These are phyloP conservation scores for Alternaria novae-zelandiae DNA, from an alignment of 2,329 filamentous ascomycete species.

Conservation along the genomic window DNA sequence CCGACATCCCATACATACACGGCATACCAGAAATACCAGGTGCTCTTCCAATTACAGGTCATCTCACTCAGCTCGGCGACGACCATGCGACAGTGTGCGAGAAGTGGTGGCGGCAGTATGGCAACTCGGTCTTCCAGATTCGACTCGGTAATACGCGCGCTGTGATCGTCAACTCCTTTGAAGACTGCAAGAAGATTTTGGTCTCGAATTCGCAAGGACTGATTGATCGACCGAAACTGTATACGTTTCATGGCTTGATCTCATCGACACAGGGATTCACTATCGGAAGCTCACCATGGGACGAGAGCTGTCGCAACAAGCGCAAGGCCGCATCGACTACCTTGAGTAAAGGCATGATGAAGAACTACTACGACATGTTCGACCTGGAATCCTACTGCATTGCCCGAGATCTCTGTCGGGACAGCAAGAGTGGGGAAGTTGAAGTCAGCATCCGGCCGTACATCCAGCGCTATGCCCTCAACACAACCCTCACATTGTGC, in stretches of 20 bases:
- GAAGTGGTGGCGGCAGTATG: constrained; percentile 58
- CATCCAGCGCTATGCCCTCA: constrained; percentile 61
- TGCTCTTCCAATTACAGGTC: constrained; percentile 58
- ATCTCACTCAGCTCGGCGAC: constrained; percentile 59
- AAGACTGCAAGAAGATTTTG: constrained; percentile 59
- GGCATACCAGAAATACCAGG: constrained; percentile 59
- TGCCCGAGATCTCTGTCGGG: constrained; percentile 54
- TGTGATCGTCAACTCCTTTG: constrained; percentile 61
- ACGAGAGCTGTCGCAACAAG: constrained; percentile 61
- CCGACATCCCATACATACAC: constrained; percentile 58
- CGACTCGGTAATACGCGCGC: constrained; percentile 60
- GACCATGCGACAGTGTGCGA: constrained; percentile 62
- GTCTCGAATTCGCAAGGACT: constrained; percentile 58
- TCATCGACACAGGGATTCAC: constrained; percentile 59
- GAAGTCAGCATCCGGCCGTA: constrained; percentile 59
- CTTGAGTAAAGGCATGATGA: constrained; percentile 54
- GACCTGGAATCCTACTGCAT: constrained; percentile 62
- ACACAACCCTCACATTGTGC: constrained; percentile 62
- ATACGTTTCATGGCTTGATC: constrained; percentile 62
- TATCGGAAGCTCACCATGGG: constrained; percentile 62
- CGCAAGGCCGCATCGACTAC: constrained; percentile 59
- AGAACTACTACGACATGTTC: constrained; percentile 60
- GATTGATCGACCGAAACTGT: constrained; percentile 59
- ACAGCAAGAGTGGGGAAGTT: constrained; percentile 51
- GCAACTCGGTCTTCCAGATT: constrained; percentile 59